Base-by-base conservation (phyloP, 305 asterid species). In the Ruellia speciosa region DNA sequence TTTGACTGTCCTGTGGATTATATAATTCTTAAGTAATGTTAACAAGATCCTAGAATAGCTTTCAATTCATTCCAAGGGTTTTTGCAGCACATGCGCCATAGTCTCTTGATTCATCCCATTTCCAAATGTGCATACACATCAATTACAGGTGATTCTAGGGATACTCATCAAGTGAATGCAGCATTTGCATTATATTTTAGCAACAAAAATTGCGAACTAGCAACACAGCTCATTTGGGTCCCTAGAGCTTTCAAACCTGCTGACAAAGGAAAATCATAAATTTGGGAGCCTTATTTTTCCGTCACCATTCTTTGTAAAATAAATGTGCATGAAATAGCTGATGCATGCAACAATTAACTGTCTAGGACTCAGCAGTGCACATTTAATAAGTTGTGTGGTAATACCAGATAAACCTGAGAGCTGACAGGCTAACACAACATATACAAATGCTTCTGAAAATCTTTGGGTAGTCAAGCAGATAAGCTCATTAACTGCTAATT, bases 401-500 rank as follows among this genome's bases (percentile, higher is more conserved):
- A 24, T 24, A 28, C 41, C 41, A 37, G 3, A 41, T 49, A 52
- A 19, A 54, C 14, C 34, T 20, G 19, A 20, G 19, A 20, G 58
- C 19, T 31, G 59, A 49, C 54, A 54, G 41, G 68, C 53, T 52
- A 52, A 35, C 48, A 64, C 58, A 37, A 19, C 33, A 14, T 28
- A 55, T 5, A 41, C 59, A 15, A 47, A 43, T 14, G 31, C 16
- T 45, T 49, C 51, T 24, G 17, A 66, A 46, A 65, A 63, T 14
- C 16, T 28, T 24, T 14, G 19, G 65, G 46, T 63, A 35, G 57
- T 55, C 33, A 31, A 39, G 49, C 16, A 6, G 49, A 13, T 31
- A 52, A 47, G 51, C 43, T 67, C 14, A 43, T 17, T 18, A 57
- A 54, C 54, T 65, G 57, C 17, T 58, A 46, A 51, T 40, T 56